Evolutionary conservation across 2,329 filamentous ascomycete species (phyloP).

Genomic region (Fusarium nisikadoi): DNA sequence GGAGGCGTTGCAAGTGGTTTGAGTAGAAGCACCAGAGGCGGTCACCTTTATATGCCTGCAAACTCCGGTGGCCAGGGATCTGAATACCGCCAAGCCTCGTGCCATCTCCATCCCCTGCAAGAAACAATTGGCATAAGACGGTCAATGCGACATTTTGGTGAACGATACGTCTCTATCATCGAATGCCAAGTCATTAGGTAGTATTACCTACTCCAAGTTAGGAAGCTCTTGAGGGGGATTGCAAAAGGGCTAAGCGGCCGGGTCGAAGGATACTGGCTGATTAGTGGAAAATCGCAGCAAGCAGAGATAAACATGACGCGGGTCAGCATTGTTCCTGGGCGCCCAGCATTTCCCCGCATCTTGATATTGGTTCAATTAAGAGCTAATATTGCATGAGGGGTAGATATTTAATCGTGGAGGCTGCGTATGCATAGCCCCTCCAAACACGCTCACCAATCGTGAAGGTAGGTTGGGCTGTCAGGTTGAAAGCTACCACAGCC

Average conservation of each 20-base stretch:
- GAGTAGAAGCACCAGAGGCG: background rate
- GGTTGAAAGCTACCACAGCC: no score
- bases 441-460: no score
- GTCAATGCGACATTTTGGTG: background rate
- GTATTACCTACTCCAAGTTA: slow-evolving; percentile 4
- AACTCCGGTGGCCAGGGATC: background rate
- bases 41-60: background rate
- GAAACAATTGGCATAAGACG: background rate
- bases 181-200: slow-evolving; percentile 14
- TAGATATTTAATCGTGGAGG: no score
- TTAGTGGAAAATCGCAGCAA: background rate
- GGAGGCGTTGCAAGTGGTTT: background rate
- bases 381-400: background rate
- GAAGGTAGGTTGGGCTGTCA: no score
- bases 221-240: slow-evolving; percentile 13
- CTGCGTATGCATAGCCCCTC: no score
- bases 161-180: background rate
- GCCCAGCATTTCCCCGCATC: background rate
- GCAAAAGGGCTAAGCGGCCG: slow-evolving; percentile 1
- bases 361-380: accelerated
- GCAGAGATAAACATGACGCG: background rate
- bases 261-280: background rate
- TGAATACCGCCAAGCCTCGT: background rate
- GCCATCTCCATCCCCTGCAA: background rate
- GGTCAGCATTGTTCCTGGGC: background rate